Percentiles rank a stretch among this genome's conserved stretches.
Conservation (phyloP, 1,284 basidiomycete genomes). For the Vanrija humicola region DNA sequence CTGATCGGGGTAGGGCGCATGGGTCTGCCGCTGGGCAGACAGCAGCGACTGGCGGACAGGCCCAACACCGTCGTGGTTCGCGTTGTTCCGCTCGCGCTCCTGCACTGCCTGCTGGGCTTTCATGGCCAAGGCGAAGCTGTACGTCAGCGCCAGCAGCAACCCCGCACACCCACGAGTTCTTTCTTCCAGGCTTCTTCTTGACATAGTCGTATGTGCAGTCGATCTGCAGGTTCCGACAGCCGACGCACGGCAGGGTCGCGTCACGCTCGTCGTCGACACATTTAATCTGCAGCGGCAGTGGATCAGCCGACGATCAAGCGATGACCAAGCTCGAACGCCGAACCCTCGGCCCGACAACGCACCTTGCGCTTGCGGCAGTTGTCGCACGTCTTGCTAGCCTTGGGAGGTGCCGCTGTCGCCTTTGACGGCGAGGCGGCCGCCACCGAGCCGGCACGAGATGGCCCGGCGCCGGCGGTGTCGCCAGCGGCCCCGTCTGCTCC, state of each 20-base stretch:
- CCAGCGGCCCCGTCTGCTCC: too few relatives aligned
- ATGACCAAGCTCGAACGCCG: background rate
- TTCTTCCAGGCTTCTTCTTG: slow-evolving; percentile 45
- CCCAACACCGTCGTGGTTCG: too few relatives aligned
- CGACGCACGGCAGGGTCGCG: slow-evolving; percentile 25
- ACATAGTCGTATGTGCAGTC: slow-evolving; percentile 44
- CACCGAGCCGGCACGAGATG: too few relatives aligned
- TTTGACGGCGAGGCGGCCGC: too few relatives aligned
- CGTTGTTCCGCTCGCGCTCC: background rate
- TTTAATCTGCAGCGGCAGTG: slow-evolving; percentile 27
- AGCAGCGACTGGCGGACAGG: too few relatives aligned
- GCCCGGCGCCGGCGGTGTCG: too few relatives aligned
- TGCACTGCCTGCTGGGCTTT: slow-evolving; percentile 8
- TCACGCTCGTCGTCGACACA: slow-evolving; percentile 28
- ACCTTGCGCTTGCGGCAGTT: slow-evolving; percentile 43
- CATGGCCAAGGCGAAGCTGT: slow-evolving; percentile 11
- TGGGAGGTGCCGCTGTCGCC: too few relatives aligned
- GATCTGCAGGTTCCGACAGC: slow-evolving; percentile 38
- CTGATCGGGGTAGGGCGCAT: background rate
- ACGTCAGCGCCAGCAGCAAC: background rate
- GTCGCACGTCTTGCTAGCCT: slow-evolving; percentile 29
- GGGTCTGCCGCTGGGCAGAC: background rate
- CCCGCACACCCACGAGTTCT: slow-evolving; percentile 35
- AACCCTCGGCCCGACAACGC: slow-evolving; percentile 4
- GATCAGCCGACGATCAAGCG: background rate